Evolutionary conservation across 352 stramenopile species (phyloP), one percentile per base, ranked within the genome.

Genomic region (Globisporangium spiculum): DNA sequence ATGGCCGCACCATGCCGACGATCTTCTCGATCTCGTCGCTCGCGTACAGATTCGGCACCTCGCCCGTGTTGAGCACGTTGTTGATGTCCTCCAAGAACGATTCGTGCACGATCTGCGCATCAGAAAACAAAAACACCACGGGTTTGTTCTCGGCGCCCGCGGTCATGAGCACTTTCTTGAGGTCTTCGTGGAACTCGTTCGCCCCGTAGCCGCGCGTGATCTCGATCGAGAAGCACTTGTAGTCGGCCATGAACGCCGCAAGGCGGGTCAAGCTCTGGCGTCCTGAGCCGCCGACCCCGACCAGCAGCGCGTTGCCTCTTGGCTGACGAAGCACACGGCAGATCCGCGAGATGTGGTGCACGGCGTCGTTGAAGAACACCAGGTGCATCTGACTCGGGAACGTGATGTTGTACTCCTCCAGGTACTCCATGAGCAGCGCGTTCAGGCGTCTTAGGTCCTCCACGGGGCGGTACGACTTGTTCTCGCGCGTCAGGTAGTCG

Each of bases 41-140:
- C 1, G 91, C 88, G 60, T 97, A 98, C 66, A 98, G 63, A 64
- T 98, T 98, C 0, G 94, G 92, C 1, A 98, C 92, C 67, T 98
- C 92, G 24, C 94, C 94, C 10, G 88, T 97, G 72, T 98, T 98
- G 34, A 98, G 76, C 9, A 98, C 75, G 60, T 98, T 98, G 76
- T 98, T 98, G 76, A 98, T 96, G 60, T 98, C 94, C 64, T 98
- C 94, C 27, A 98, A 65, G 65, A 98, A 98, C 2, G 88, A 95
- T 69, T 98, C 94, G 18, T 95, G 78, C 0, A 97, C 92, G 59
- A 98, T 98, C 70, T 98, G 94, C 2, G 91, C 92, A 60, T 98
- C 94, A 4, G 84, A 96, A 72, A 98, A 98, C 12, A 98, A 75
- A 61, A 98, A 98, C 2, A 97, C 88, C 3, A 97, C 90, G 1